A percentile compares a stretch with the other conserved stretches of the same genome.
Evolutionary conservation across 2,329 filamentous ascomycete genomes (phyloP).

Genomic region (Setomelanomma holmii): DNA sequence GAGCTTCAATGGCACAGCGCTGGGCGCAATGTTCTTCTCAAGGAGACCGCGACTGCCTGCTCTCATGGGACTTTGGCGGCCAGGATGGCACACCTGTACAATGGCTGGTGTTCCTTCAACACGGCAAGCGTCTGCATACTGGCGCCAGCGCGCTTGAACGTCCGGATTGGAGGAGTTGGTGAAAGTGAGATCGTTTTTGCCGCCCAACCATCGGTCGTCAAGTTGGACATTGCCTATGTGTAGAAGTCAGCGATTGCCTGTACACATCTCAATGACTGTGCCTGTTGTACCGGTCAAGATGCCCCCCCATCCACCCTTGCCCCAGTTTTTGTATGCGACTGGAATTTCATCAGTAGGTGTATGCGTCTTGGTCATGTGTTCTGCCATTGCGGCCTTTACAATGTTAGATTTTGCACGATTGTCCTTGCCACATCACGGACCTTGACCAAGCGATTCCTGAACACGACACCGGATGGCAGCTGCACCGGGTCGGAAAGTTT

Average conservation of each 20-base stretch:
- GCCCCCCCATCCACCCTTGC: slow-evolving; percentile 49
- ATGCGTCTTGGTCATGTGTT: slow-evolving; percentile 24
- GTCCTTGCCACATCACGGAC: slow-evolving; percentile 42
- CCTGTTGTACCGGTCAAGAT: slow-evolving; percentile 55
- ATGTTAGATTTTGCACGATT: slow-evolving; percentile 54
- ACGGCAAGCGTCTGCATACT: slow-evolving; percentile 53
- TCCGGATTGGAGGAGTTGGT: slow-evolving; percentile 53
- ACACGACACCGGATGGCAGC: slow-evolving; percentile 34
- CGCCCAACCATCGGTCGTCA: neutral
- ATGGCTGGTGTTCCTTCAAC: slow-evolving; percentile 65
- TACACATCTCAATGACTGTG: neutral
- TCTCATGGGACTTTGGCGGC: slow-evolving; percentile 57
- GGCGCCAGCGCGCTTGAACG: slow-evolving; percentile 55
- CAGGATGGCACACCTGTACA: slow-evolving; percentile 67
- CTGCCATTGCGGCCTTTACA: slow-evolving; percentile 41
- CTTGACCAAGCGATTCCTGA: slow-evolving; percentile 49
- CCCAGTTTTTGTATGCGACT: slow-evolving; percentile 61
- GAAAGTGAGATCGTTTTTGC: slow-evolving; percentile 48
- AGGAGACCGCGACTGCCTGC: slow-evolving; percentile 54
- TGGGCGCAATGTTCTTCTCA: slow-evolving; percentile 42
- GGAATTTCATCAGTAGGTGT: slow-evolving; percentile 47
- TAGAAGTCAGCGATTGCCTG: neutral
- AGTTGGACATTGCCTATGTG: slow-evolving; percentile 13
- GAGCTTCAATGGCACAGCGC: slow-evolving; percentile 51
- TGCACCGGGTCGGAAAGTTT: slow-evolving; percentile 22